These are phyloP conservation scores for Lentithecium fluviatile DNA, from an alignment of 495 filamentous ascomycete genomes.

Conservation along the genomic window DNA sequence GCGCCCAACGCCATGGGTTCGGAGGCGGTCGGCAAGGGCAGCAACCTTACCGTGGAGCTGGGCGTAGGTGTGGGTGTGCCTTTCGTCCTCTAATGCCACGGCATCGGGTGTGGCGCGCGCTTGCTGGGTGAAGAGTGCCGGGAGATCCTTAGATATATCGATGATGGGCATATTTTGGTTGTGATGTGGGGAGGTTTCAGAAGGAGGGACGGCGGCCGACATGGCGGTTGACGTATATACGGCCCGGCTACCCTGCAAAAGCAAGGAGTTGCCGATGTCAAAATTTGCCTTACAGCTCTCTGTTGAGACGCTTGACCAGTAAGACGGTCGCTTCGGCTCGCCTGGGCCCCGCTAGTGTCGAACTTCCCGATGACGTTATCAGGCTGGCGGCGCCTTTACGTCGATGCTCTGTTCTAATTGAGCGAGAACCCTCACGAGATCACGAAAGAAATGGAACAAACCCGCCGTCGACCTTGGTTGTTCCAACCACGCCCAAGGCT, in stretches of 20 bases:
- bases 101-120: slow-evolving; percentile 57
- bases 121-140: slow-evolving; percentile 59
- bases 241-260: background rate
- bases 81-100: slow-evolving; percentile 61
- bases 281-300: background rate
- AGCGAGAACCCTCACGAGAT: background rate
- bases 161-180: slow-evolving; percentile 52
- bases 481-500: too few relatives aligned
- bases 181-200: background rate
- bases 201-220: background rate
- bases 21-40: slow-evolving; percentile 54
- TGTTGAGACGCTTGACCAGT: slow-evolving; percentile 1
- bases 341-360: background rate
- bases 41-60: slow-evolving; percentile 60
- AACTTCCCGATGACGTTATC: background rate
- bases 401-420: background rate
- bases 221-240: background rate
- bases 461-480: too few relatives aligned
- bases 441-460: too few relatives aligned
- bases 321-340: background rate
- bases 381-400: background rate
- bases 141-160: slow-evolving; percentile 62
- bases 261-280: background rate
- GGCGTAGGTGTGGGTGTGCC: slow-evolving; percentile 56
- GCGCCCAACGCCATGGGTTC: slow-evolving; percentile 57